Conservation (phyloP, 352 stramenopile species). For the Phytopythium delawarense region DNA sequence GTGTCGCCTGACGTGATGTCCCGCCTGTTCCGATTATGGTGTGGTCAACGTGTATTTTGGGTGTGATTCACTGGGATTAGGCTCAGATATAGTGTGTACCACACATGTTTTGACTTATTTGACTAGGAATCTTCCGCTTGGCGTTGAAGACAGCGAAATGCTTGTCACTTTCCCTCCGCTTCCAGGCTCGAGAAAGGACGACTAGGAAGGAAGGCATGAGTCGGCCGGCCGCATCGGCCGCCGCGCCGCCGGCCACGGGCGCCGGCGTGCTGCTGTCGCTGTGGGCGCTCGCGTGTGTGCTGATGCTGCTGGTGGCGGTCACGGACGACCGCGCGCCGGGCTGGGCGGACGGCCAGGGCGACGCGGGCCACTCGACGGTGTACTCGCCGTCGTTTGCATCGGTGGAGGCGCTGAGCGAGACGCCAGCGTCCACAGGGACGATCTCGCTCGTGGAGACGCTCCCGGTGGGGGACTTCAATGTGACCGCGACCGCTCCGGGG, state of each 20-base stretch:
- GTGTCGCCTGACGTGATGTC: too few species aligned
- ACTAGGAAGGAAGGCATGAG: not conserved
- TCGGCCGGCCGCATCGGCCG: not conserved
- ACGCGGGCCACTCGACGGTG: not conserved
- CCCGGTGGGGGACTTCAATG: constrained; percentile 53
- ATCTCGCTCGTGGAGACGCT: constrained; percentile 64
- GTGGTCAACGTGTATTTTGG: too few species aligned
- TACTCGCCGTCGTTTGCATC: not conserved
- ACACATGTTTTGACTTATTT: too few species aligned
- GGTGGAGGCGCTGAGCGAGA: not conserved
- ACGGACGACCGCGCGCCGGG: not conserved
- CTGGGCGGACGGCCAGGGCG: not conserved
- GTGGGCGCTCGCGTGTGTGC: constrained; percentile 5
- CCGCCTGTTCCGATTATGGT: too few species aligned
- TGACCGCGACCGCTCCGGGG: constrained; percentile 27
- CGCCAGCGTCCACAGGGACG: constrained; percentile 8
- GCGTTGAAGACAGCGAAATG: too few species aligned
- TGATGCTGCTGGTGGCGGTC: constrained; percentile 4
- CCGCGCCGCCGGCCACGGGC: not conserved
- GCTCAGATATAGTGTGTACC: too few species aligned
- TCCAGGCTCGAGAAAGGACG: not conserved
- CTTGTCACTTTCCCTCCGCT: not conserved
- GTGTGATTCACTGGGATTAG: too few species aligned
- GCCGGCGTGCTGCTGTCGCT: constrained; percentile 1
- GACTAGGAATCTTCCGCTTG: too few species aligned